Evolutionary conservation across 495 filamentous ascomycete species (phyloP).

Genomic region (Niebla homalea): DNA sequence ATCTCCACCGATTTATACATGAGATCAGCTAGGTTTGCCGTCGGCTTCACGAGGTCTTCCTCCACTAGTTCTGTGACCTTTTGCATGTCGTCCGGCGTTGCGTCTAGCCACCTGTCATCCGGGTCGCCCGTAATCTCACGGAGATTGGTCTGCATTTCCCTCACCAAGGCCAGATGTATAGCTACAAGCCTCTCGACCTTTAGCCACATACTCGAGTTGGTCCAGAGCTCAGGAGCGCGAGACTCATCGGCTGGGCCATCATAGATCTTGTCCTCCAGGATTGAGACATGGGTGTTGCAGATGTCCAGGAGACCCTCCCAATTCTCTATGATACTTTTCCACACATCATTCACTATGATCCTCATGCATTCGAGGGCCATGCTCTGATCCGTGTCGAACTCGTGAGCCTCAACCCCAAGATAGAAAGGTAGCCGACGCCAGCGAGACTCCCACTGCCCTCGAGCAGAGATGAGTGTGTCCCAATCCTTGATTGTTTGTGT

Average conservation of each 20-base stretch:
- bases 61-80: conserved; percentile 8
- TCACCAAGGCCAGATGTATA: conserved; percentile 33
- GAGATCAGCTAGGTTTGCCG: conserved; percentile 22
- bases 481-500: conserved; percentile 28
- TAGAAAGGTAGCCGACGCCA: conserved; percentile 42
- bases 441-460: conserved; percentile 35
- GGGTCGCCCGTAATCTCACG: conserved; percentile 20
- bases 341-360: conserved; percentile 36
- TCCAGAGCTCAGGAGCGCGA: conserved; percentile 42
- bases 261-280: conserved; percentile 43
- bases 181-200: conserved; percentile 41
- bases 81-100: conserved; percentile 13
- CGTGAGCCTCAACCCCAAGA: conserved; percentile 21
- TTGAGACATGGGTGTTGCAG: conserved; percentile 14
- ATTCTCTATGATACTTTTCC: conserved; percentile 29
- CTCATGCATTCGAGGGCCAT: conserved; percentile 36
- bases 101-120: conserved; percentile 17
- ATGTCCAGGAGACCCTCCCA: conserved; percentile 36
- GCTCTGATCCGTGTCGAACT: conserved; percentile 20
- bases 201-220: conserved; percentile 35
- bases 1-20: conserved; percentile 46
- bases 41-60: conserved; percentile 12
- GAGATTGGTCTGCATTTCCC: conserved; percentile 32
- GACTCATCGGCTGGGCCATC: conserved; percentile 42
- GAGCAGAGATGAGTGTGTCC: conserved; percentile 37